Percentiles rank a stretch among this genome's conserved stretches.
These are phyloP conservation scores for Starmerella floricola DNA, from an alignment of 805 yeast species.

Conservation along the genomic window DNA sequence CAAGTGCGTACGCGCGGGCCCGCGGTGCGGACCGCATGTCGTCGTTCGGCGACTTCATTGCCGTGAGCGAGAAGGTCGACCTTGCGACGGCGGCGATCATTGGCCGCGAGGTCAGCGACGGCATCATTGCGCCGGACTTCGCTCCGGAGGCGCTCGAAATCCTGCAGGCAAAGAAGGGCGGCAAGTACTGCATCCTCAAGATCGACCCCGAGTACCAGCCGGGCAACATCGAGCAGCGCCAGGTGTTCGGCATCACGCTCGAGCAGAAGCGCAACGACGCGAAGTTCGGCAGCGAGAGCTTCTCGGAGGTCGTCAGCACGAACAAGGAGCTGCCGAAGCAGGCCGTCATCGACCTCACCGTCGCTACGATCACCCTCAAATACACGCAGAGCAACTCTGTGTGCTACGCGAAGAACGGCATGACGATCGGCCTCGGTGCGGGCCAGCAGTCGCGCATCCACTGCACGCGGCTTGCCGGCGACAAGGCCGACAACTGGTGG, in stretches of 20 bases:
- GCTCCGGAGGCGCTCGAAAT: slow-evolving; percentile 84
- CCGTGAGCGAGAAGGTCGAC: slow-evolving; percentile 92
- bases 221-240: slow-evolving; percentile 71
- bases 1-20: slow-evolving; percentile 97
- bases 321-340: slow-evolving; percentile 83
- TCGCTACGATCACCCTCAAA: slow-evolving; percentile 93
- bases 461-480: slow-evolving; percentile 98
- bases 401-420: slow-evolving; percentile 96
- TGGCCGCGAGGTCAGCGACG: slow-evolving; percentile 94
- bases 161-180: slow-evolving; percentile 85
- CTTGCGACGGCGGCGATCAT: slow-evolving; percentile 92
- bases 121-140: slow-evolving; percentile 97
- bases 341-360: slow-evolving; percentile 85
- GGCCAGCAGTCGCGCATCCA: slow-evolving; percentile 99
- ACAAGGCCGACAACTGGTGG: slow-evolving; percentile 99
- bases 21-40: slow-evolving; percentile 99
- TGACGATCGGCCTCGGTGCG: slow-evolving; percentile 98
- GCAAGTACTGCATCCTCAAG: slow-evolving; percentile 92
- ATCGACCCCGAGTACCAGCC: slow-evolving; percentile 92
- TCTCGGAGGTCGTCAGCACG: slow-evolving; percentile 80
- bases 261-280: slow-evolving; percentile 98
- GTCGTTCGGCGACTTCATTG: slow-evolving; percentile 96
- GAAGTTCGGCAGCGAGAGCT: slow-evolving; percentile 76
- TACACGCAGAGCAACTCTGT: slow-evolving; percentile 98
- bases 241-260: slow-evolving; percentile 88